Evolutionary conservation across 768 basidiomycete species (phyloP).

Genomic region (Pisolithus tinctorius): DNA sequence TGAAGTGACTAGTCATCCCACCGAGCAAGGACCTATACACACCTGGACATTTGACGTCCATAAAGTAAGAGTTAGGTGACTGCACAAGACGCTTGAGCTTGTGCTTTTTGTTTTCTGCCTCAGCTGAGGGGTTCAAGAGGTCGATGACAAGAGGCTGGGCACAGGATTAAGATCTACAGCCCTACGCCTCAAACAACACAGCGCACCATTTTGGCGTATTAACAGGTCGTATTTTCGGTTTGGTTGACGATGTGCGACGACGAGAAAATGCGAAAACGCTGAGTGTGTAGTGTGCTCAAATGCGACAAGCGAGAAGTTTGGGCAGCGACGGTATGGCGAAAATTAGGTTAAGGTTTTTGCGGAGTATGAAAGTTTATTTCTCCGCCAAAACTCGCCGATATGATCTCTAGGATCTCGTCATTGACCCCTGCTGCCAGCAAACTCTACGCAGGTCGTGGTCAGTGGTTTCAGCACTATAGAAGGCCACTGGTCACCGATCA

Average conservation of each 20-base stretch:
- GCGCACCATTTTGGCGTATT: not conserved
- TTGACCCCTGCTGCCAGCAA: too few relatives aligned
- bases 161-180: not conserved
- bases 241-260: not conserved
- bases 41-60: conserved; percentile 99
- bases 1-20: not conserved
- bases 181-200: not conserved
- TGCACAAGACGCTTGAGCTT: conserved; percentile 99
- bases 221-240: not conserved
- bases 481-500: too few relatives aligned
- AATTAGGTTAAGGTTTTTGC: not conserved
- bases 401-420: too few relatives aligned
- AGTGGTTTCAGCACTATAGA: too few relatives aligned
- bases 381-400: not conserved
- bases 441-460: too few relatives aligned
- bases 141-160: conserved; percentile 90
- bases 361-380: conserved; percentile 10
- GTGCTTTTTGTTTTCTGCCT: conserved; percentile 84
- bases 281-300: not conserved
- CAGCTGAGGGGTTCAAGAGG: conserved; percentile 91
- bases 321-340: not conserved
- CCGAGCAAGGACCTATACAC: conserved; percentile 19
- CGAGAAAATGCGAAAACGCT: not conserved
- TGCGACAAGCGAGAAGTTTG: not conserved
- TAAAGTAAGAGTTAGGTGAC: conserved; percentile 98